These are phyloP conservation scores for Claviceps sp. DNA, from an alignment of 2,329 filamentous ascomycete species.

Conservation along the genomic window DNA sequence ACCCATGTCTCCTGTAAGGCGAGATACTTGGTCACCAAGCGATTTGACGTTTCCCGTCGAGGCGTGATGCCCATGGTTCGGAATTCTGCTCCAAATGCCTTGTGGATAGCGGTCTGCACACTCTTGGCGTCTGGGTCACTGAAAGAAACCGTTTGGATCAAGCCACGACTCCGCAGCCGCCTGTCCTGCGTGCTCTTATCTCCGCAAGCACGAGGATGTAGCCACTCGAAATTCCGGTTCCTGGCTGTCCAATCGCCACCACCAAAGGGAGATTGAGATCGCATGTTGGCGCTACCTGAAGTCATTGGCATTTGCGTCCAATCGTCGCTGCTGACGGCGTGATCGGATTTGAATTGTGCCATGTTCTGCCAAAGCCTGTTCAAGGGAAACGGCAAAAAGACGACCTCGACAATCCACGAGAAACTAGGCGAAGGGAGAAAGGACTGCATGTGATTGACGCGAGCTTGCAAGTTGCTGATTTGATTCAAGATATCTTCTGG, in stretches of 20 bases:
- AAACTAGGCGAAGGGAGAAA: constrained; percentile 45
- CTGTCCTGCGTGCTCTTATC: constrained; percentile 49
- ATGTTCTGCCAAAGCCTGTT: constrained; percentile 41
- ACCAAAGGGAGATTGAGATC: constrained; percentile 33
- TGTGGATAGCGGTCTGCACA: constrained; percentile 48
- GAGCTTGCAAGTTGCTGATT: constrained; percentile 35
- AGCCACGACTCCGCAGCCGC: constrained; percentile 60
- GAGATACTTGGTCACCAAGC: constrained; percentile 30
- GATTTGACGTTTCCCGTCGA: constrained; percentile 14
- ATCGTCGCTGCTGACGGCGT: constrained; percentile 27
- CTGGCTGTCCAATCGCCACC: constrained; percentile 35
- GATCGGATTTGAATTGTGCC: constrained; percentile 31
- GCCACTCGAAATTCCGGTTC: constrained; percentile 40
- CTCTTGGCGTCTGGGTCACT: constrained; percentile 52
- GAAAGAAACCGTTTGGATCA: constrained; percentile 51
- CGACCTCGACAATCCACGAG: constrained; percentile 65
- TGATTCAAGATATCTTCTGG: constrained; percentile 35
- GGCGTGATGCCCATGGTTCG: constrained; percentile 27
- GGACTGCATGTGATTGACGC: constrained; percentile 43
- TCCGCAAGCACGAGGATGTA: constrained; percentile 55
- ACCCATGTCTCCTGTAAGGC: constrained; percentile 57
- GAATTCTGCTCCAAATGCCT: constrained; percentile 47
- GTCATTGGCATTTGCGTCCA: constrained; percentile 43
- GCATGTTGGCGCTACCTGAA: constrained; percentile 27
- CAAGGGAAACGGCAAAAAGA: constrained; percentile 57